Conservation (phyloP, 1,284 basidiomycete genomes). For the Leccinum subrobustum region DNA sequence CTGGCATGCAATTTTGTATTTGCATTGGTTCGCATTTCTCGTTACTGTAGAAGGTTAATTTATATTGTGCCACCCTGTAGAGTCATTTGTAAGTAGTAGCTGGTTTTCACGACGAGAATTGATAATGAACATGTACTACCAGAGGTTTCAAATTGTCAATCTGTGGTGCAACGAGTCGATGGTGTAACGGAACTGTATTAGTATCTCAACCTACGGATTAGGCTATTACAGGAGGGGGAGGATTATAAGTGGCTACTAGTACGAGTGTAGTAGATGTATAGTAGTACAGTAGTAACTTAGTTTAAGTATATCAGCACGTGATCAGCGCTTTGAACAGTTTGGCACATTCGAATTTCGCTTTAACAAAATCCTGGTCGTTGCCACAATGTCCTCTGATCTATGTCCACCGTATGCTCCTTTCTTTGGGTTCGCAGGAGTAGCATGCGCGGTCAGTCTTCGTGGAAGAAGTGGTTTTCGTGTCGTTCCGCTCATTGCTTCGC, state of each 20-base stretch:
- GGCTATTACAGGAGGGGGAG: too few relatives aligned
- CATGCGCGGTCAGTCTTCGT: constrained; percentile 66
- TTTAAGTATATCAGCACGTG: constrained; percentile 16
- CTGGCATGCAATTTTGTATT: neutral
- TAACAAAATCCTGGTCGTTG: neutral
- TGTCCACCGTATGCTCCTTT: constrained; percentile 85
- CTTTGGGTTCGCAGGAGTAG: constrained; percentile 83
- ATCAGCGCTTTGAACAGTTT: constrained; percentile 1
- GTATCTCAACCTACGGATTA: too few relatives aligned
- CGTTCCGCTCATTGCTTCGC: constrained; percentile 12
- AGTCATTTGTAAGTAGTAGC: neutral
- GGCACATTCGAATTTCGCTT: neutral
- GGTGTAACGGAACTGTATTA: too few relatives aligned
- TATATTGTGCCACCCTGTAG: neutral
- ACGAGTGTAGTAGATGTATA: too few relatives aligned
- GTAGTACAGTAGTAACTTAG: too few relatives aligned
- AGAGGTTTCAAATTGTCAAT: neutral
- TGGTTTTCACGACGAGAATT: neutral
- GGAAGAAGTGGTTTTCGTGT: neutral
- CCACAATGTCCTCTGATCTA: constrained; percentile 46
- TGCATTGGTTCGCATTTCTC: neutral
- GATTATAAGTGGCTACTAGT: too few relatives aligned
- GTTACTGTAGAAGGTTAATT: neutral
- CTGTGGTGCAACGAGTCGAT: neutral
- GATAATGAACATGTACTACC: neutral